Evolutionary conservation across 2,329 filamentous ascomycete species (phyloP), one percentile per base, ranked within the genome.

Genomic region (Lasiodiplodia hormozganensis): DNA sequence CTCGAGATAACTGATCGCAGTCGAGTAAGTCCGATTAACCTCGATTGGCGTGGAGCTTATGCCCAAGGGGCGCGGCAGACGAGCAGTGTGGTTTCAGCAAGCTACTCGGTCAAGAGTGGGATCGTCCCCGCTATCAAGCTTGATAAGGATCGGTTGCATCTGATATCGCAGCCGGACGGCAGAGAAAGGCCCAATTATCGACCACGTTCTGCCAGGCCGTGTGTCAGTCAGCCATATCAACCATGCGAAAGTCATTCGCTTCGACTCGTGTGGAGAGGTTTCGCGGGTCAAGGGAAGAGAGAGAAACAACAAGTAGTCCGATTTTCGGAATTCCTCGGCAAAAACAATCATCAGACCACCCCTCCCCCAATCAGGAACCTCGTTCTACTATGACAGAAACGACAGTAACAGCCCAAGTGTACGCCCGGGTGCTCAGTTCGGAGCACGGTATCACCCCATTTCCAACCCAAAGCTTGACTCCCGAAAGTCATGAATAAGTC

Each of bases 81-180:
- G 25, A 18, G 57, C 18, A 21, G 40, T 49, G 57, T 38, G 31
- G 57, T 62, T 49, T 47, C 57, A 62, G 58, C 43, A 62, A 62
- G 58, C 43, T 47, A 23, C 18, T 36, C 14, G 28, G 58, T 43
- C 58, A 62, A 62, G 58, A 62, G 58, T 62, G 58, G 58, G 58
- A 62, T 49, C 57, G 21, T 14, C 57, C 36, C 43, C 43, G 58
- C 58, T 51, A 49, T 62, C 58, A 36, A 60, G 57, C 57, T 62
- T 62, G 58, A 62, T 62, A 62, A 62, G 43, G 38, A 31, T 16
- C 40, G 25, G 40, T 36, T 53, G n/a, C 56, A 11, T 62, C 58
- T 62, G 58, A 62, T 62, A 62, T 62, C 43, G 40, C 58, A 62
- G 58, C 58, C 58, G 40, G 40, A 49, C 40, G 58, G 25, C 54